These are phyloP conservation scores for Lachnellula suecica DNA, from an alignment of 2,329 filamentous ascomycete genomes.

Conservation along the genomic window DNA sequence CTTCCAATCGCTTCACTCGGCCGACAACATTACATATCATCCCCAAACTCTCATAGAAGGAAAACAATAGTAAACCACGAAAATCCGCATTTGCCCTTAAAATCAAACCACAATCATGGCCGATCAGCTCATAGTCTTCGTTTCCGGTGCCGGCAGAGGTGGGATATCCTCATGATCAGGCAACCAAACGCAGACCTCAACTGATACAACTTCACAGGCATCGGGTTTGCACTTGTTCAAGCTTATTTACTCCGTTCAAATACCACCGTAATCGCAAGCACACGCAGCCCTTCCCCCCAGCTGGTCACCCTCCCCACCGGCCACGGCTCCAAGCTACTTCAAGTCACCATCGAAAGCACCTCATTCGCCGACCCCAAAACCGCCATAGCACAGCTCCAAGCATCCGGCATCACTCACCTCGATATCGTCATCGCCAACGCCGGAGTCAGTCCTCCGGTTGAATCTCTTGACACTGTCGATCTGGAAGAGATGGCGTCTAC, in stretches of 20 bases:
- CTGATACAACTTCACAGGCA: background rate
- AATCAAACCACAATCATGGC: conserved; percentile 34
- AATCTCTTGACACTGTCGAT: conserved; percentile 1
- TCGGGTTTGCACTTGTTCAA: background rate
- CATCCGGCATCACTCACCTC: conserved; percentile 31
- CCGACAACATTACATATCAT: too few species aligned
- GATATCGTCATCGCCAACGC: conserved; percentile 40
- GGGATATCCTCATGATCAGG: background rate
- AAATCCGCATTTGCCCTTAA: too few species aligned
- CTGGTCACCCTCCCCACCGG: background rate
- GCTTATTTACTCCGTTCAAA: background rate
- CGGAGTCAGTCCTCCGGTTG: conserved; percentile 21
- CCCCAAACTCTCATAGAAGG: too few species aligned
- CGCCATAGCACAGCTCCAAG: conserved; percentile 27
- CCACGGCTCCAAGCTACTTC: conserved; percentile 1
- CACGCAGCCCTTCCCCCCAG: background rate
- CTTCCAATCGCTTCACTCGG: too few species aligned
- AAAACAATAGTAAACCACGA: too few species aligned
- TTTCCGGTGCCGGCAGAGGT: conserved; percentile 1
- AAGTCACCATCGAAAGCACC: background rate
- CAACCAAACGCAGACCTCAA: background rate
- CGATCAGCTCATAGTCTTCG: conserved; percentile 27
- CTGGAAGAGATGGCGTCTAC: background rate
- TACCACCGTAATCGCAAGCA: conserved; percentile 2
- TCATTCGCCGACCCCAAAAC: conserved; percentile 24